phyloP scores from a whole-genome alignment of 805 yeast species.

The Lipomyces sp. region DNA sequence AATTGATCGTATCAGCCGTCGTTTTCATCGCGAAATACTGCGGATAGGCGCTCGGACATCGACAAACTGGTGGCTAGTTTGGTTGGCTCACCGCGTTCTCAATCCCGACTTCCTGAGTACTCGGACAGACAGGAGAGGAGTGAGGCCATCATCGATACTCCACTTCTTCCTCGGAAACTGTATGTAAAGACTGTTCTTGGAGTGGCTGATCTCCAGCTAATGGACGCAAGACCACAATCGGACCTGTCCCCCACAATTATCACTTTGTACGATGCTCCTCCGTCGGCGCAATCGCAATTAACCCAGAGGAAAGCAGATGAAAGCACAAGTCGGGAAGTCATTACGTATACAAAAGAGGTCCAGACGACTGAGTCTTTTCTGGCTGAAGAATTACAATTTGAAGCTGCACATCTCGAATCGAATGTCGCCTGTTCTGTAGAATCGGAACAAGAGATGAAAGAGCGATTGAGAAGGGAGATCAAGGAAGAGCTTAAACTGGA shows the following conservation, averaged over 20 bases:
- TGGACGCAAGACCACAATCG: background rate
- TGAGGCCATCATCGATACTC: background rate
- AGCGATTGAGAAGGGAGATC: constrained; percentile 17
- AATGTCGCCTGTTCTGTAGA: background rate
- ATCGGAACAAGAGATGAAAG: constrained; percentile 1
- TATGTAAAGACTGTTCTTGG: background rate
- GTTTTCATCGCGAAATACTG: constrained; percentile 15
- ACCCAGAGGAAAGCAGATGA: background rate
- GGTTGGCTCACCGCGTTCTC: constrained; percentile 32
- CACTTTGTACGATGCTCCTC: constrained; percentile 16
- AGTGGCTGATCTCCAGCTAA: background rate
- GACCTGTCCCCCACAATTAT: constrained; percentile 8
- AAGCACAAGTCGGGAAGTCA: background rate
- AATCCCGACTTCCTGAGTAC: background rate
- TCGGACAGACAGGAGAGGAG: background rate
- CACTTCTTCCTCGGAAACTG: background rate
- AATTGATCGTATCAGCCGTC: constrained; percentile 5
- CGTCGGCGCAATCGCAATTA: background rate
- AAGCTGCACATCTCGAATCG: background rate
- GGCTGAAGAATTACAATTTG: background rate
- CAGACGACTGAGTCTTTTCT: constrained; percentile 39
- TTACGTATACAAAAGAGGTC: constrained; percentile 42
- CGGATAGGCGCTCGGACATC: constrained; percentile 30
- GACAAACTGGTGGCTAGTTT: constrained; percentile 42
- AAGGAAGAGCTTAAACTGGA: constrained; percentile 17